Evolutionary conservation across 495 filamentous ascomycete genomes (phyloP).

Genomic region (Beverwykella pulmonaria): DNA sequence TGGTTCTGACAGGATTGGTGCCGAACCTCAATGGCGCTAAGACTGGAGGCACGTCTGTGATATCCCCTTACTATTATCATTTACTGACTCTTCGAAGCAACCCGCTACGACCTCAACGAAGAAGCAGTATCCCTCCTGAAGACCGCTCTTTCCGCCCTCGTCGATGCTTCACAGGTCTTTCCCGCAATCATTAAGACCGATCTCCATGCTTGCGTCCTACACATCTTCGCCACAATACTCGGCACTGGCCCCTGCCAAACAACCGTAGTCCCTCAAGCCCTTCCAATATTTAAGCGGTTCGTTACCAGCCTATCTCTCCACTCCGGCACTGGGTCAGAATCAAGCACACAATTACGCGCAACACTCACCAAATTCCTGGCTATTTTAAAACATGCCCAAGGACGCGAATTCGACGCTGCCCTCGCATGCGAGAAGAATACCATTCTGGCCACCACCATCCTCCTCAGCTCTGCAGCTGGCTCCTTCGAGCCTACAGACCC

Average conservation of each 20-base stretch:
- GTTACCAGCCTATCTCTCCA: constrained; percentile 66
- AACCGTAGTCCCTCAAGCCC: constrained; percentile 82
- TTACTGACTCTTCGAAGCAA: constrained; percentile 41
- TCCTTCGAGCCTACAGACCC: constrained; percentile 72
- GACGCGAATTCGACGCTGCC: constrained; percentile 76
- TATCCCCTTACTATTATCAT: not conserved
- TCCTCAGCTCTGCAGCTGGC: constrained; percentile 78
- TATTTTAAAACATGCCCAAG: constrained; percentile 80
- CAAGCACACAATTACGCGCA: constrained; percentile 63
- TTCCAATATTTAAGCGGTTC: constrained; percentile 92
- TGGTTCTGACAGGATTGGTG: constrained; percentile 82
- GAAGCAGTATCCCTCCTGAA: constrained; percentile 82
- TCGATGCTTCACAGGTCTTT: constrained; percentile 92
- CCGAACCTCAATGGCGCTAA: constrained; percentile 82
- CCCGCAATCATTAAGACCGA: constrained; percentile 95
- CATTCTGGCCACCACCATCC: constrained; percentile 81
- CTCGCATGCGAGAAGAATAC: constrained; percentile 91
- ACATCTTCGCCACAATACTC: constrained; percentile 93
- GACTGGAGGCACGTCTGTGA: constrained; percentile 37
- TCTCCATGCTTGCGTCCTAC: constrained; percentile 92
- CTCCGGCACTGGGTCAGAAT: constrained; percentile 40
- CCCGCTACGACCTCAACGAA: constrained; percentile 73
- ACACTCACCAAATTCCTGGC: constrained; percentile 77
- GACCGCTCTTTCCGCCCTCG: constrained; percentile 79
- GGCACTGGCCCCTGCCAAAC: constrained; percentile 83